Conservation (phyloP, 495 filamentous ascomycete species). For the Penicillium egyptiacum region DNA sequence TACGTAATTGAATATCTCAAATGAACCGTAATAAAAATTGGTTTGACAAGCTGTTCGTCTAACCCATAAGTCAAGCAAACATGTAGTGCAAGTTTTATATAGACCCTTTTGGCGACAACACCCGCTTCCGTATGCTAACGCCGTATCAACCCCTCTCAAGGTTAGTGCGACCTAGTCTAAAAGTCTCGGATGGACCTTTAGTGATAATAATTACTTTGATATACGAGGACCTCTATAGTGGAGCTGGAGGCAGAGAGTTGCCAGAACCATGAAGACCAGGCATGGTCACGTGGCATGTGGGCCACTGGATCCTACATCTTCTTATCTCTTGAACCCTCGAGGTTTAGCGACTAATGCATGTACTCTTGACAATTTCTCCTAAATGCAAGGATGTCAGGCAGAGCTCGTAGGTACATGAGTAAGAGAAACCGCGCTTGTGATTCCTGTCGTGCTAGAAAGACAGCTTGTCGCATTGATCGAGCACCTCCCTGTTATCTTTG, state of each 20-base stretch:
- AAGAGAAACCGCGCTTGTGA: conserved; percentile 9
- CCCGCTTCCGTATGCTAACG: too few species aligned
- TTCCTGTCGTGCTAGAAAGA: conserved; percentile 4
- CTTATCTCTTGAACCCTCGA: neutral
- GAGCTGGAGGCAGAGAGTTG: too few species aligned
- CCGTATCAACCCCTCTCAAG: too few species aligned
- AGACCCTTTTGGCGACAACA: too few species aligned
- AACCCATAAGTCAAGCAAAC: neutral
- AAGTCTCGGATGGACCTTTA: too few species aligned
- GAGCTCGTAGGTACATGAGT: conserved; percentile 9
- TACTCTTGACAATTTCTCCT: too few species aligned
- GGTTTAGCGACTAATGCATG: neutral
- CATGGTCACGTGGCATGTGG: neutral
- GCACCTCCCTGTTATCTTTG: conserved; percentile 10
- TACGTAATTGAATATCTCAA: neutral
- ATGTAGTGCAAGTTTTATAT: too few species aligned
- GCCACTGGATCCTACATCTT: too few species aligned
- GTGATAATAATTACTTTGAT: too few species aligned
- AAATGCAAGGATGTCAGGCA: neutral
- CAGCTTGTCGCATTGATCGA: conserved; percentile 8
- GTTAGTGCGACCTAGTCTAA: too few species aligned
- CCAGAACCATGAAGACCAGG: too few species aligned
- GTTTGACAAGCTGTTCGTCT: neutral
- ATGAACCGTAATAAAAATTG: neutral
- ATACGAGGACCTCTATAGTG: too few species aligned